Base-by-base conservation (phyloP, 2,329 filamentous ascomycete species). In the Pseudogymnoascus sp. region DNA sequence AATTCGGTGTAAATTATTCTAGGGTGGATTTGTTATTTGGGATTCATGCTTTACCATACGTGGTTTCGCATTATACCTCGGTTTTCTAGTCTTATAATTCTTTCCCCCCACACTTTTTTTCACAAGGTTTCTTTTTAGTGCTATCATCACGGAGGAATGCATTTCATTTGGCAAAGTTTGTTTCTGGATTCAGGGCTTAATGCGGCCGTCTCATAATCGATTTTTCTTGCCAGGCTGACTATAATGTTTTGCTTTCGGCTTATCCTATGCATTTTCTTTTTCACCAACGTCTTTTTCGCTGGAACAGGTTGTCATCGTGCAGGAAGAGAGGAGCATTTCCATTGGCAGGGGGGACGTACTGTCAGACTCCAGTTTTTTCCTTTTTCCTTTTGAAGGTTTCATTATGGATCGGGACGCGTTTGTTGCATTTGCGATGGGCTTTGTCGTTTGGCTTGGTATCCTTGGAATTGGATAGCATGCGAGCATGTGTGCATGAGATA, bases 1-100 rank as follows among this genome's bases (percentile, higher is more conserved):
- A 39, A 58, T 58, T 58, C 32, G 57, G 57, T 58, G 57, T 58
- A 58, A 37, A 58, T 38, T 58, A 58, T 37, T 58, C 57, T 58
- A 58, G 35, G 47, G 47, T 54, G 47, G 47, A 54, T n/a, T 54
- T 54, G 4, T 54, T 54, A 18, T 54, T 54, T 54, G 47, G 47
- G 47, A 25, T 54, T 32, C 8, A n/a, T 54, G 47, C 47, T 32
- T 28, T 50, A 32, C 20, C n/a, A 54, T 54, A 22, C 16, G 47
- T 54, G 25, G 47, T 54, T 54, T 54, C 47, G 47, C 47, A 54
- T 54, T 54, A 54, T 54, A 54, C 47, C 47, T 54, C 47, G 47
- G 32, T 54, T 54, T 54, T 54, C 32, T 32, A 54, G 47, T 39
- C 37, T 39, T 32, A 32, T 54, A 54, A 54, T 54, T 54, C 47